These are phyloP conservation scores for Posidonia australis DNA, from an alignment of 106 monocot genomes.

Conservation along the genomic window DNA sequence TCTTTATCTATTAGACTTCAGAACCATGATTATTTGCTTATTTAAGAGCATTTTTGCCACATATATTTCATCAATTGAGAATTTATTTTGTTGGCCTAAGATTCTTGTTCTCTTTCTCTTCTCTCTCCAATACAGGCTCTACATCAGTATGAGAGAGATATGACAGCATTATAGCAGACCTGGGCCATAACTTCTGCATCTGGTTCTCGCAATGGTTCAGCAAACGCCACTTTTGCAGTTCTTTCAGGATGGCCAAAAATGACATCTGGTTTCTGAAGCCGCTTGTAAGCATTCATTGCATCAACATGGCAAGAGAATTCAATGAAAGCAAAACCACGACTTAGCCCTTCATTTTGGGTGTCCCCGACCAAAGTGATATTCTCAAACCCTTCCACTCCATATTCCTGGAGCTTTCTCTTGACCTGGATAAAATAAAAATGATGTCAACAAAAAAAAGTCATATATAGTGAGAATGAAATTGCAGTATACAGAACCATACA, in stretches of 20 bases:
- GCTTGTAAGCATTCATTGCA: conserved; percentile 55
- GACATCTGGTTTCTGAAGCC: conserved; percentile 58
- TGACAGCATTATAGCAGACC: conserved; percentile 10
- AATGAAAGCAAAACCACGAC: conserved; percentile 63
- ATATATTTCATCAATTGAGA: no score
- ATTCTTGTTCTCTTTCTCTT: no score
- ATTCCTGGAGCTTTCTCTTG: conserved; percentile 44
- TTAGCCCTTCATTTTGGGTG: conserved; percentile 53
- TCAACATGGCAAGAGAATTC: conserved; percentile 64
- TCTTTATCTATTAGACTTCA: no score
- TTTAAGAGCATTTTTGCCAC: no score
- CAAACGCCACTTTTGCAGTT: conserved; percentile 68
- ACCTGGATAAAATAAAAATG: conserved; percentile 25
- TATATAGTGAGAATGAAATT: not conserved
- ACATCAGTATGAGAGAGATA: not conserved
- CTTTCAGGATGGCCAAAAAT: conserved; percentile 65
- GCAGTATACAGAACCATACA: conserved; percentile 14
- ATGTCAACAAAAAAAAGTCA: conserved; percentile 1
- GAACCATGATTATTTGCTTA: no score
- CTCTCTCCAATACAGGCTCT: no score
- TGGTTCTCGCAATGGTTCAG: conserved; percentile 58
- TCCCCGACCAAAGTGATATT: conserved; percentile 52
- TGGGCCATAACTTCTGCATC: conserved; percentile 70
- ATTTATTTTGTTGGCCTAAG: no score
- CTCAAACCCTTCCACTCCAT: conserved; percentile 48